Base-by-base conservation (phyloP, 768 basidiomycete genomes). In the Mycena capillaripes region DNA sequence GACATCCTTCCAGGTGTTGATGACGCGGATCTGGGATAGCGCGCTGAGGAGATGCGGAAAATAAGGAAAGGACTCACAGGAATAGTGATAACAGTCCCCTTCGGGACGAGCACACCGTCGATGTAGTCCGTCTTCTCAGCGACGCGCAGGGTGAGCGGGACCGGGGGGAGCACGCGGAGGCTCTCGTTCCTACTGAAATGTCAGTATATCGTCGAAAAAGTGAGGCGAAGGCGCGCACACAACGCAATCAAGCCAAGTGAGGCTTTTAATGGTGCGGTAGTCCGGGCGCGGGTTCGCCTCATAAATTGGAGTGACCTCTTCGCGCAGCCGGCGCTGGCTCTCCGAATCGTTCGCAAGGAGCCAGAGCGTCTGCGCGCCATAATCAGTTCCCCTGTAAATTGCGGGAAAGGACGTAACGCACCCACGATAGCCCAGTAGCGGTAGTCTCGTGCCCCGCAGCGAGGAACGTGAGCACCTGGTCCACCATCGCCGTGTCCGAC, bases 381-480 rank as follows among this genome's bases (percentile, higher is more conserved):
- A 17, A 32, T 50, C 23, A 77, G 7, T 78, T 61, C 23, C 72
- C 30, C 27, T 23, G 50, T 27, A 14, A 64, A 34, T 46, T 14
- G 32, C 14, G 34, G 8, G 29, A 12, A 59, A 50, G 12, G 32
- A 23, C 16, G 17, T 38, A 11, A 72, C 79, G 29, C 70, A 86
- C 86, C 89, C 89, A 91, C 25, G 84, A 79, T 29, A 86, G 71
- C 21, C 87, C 87, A 53, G 85, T 84, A 0, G 88, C 86, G 14
- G 86, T 87, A 6, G 86, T 87, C 77, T 80, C 69, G 77, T 80
- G 69, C 75, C 81, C 61, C 84, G 87, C 87, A 1, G 84, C 86
- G 16, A 88, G 77, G 79, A 88, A 87, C 4, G 87, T 88, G 11
- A 88, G 74, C 86, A 89, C 86, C 81, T 89, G 88, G 60, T 88